Evolutionary conservation across 768 basidiomycete genomes (phyloP), one percentile per base, ranked within the genome.

Genomic region (Coprinopsis cinerea): DNA sequence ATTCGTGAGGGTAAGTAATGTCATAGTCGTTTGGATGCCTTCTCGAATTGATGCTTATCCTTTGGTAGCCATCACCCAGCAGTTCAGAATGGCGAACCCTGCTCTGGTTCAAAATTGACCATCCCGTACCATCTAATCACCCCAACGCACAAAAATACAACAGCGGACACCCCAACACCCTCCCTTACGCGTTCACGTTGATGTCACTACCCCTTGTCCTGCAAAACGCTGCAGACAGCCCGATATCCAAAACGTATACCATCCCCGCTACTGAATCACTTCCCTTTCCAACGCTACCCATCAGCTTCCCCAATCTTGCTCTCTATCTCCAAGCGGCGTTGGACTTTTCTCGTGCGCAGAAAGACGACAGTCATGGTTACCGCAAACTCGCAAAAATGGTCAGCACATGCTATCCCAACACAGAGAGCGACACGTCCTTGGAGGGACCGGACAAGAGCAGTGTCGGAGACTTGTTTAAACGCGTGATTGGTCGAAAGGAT

Each of bases 81-180:
- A n/a, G 39, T n/a, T 17, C 44, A n/a, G 78, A 82, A 15, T 92
- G 89, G 89, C 76, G 83, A 47, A 82, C 82, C 9, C 68, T 91
- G 18, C 63, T 91, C 14, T 91, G 88, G 75, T 79, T 92, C 56
- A 83, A 85, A 1, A 77, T 88, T 47, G 89, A 92, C 58, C 71
- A 81, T 57, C 79, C 82, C 1, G 61, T 79, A 1, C 83, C 86
- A 24, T 57, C 69, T 2, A 68, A 67, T 11, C 52, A 71, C 11
- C 71, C 66, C 3, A 68, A 68, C 32, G 69, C 73, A 2, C 63
- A 70, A 57, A 79, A 72, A 61, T 82, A 73, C 57, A 68, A 67
- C 1, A 79, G 75, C 47, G 71, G 72, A 47, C 85, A 88, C 55
- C 80, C 85, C 4, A 82, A 74, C 52, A 59, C 76, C 2, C 70